Percentiles rank a stretch among this genome's conserved stretches.
Evolutionary conservation across 1,284 basidiomycete species (phyloP).

Genomic region (Polyporus tsugae): DNA sequence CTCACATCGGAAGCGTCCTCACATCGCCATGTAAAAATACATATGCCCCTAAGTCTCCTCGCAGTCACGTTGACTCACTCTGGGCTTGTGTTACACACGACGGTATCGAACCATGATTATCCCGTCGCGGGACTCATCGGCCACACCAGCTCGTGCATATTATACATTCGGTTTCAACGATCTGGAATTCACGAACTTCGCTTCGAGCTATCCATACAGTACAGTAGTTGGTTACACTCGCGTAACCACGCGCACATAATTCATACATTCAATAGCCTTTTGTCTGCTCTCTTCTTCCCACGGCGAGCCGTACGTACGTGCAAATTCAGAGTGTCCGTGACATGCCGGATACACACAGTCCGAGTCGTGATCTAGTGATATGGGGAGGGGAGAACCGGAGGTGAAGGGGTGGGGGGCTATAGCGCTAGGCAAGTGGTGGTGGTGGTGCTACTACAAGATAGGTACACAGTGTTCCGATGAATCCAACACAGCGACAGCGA

Average conservation of each 20-base stretch:
- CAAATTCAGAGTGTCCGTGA: constrained; percentile 5
- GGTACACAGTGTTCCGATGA: constrained; percentile 16
- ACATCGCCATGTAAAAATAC: no score
- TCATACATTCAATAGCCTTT: not conserved
- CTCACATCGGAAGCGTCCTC: no score
- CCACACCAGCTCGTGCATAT: no score
- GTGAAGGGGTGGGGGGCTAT: not conserved
- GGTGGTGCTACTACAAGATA: constrained; percentile 27
- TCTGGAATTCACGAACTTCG: not conserved
- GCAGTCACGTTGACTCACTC: no score
- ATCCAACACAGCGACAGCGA: constrained; percentile 23
- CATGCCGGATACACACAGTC: constrained; percentile 17
- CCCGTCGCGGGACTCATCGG: no score
- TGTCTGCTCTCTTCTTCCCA: not conserved
- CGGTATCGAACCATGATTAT: no score
- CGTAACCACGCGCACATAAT: not conserved
- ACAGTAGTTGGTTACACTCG: not conserved
- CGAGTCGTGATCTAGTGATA: constrained; percentile 29
- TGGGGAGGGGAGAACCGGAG: constrained; percentile 5
- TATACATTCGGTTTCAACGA: not conserved
- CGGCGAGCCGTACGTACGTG: not conserved
- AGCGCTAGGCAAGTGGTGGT: not conserved
- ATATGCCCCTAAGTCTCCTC: no score
- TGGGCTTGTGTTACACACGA: no score
- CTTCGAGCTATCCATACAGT: not conserved